These are phyloP conservation scores for Cronartium ribicola DNA, from an alignment of 1,284 basidiomycete genomes.

Conservation along the genomic window DNA sequence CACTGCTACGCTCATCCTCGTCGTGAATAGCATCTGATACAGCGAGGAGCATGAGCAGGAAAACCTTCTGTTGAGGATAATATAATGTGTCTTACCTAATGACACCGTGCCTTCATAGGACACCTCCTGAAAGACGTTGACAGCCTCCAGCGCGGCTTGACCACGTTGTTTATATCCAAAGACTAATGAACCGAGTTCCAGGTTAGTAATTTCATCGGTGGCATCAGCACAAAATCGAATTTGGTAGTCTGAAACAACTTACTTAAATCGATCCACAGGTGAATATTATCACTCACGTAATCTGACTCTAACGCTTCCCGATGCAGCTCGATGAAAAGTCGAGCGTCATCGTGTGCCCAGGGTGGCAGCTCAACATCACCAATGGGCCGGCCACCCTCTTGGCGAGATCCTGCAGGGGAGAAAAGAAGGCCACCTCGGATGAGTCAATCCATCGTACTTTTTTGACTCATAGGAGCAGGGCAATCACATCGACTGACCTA, in stretches of 20 bases:
- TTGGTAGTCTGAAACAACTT: neutral
- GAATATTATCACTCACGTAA: conserved; percentile 77
- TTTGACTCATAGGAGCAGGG: too few relatives aligned
- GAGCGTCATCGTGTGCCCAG: conserved; percentile 81
- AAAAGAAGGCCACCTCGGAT: conserved; percentile 50
- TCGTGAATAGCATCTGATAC: conserved; percentile 66
- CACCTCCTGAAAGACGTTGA: conserved; percentile 88
- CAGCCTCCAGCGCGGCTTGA: conserved; percentile 55
- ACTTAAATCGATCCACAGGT: conserved; percentile 84
- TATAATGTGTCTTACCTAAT: conserved; percentile 46
- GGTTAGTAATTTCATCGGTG: conserved; percentile 72
- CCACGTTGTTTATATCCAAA: conserved; percentile 50
- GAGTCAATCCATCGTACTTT: neutral
- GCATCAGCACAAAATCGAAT: conserved; percentile 56
- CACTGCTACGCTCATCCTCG: conserved; percentile 64
- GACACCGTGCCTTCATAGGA: conserved; percentile 68
- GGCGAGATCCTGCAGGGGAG: conserved; percentile 74
- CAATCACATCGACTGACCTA: conserved; percentile 56
- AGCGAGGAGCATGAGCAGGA: neutral
- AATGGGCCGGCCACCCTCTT: conserved; percentile 72
- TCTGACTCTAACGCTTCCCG: conserved; percentile 86
- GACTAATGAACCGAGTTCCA: conserved; percentile 37
- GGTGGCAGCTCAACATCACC: conserved; percentile 83
- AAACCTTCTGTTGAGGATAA: conserved; percentile 3
- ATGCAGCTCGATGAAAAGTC: conserved; percentile 76